phyloP scores from a whole-genome alignment of 176 grass and related monocot genomes.

The Aegilops longissima region DNA sequence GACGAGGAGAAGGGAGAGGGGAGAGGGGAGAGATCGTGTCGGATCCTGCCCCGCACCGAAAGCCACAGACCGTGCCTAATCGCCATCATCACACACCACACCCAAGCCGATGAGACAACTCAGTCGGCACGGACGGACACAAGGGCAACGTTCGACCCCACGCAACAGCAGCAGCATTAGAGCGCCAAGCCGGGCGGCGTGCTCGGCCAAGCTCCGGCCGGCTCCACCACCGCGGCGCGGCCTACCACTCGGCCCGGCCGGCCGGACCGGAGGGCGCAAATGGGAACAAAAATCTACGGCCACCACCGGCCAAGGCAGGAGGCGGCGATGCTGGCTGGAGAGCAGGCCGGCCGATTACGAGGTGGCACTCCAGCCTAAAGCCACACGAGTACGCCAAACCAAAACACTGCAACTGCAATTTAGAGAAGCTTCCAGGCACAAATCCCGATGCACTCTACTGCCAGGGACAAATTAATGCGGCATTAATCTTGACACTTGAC shows the following conservation, averaged over 20 bases:
- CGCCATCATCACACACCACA: not conserved
- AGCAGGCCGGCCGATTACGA: not conserved
- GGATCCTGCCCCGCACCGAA: constrained; percentile 44
- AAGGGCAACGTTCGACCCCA: not conserved
- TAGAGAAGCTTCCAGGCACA: not conserved
- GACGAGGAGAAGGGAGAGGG: not conserved
- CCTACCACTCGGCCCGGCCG: not conserved
- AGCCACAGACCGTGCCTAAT: constrained; percentile 19
- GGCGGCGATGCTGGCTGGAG: not conserved
- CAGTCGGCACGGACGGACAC: not conserved
- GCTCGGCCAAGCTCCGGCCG: not conserved
- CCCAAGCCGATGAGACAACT: constrained; percentile 29
- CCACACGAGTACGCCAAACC: not conserved
- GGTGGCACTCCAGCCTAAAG: not conserved
- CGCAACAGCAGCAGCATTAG: not conserved
- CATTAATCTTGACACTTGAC: not conserved
- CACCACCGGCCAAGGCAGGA: not conserved
- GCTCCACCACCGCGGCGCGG: constrained; percentile 28
- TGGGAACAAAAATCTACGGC: constrained; percentile 13
- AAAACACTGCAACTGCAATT: not conserved
- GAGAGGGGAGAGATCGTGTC: constrained; percentile 14
- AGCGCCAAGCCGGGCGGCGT: not conserved
- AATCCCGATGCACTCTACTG: not conserved
- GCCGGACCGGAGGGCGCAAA: constrained; percentile 18
- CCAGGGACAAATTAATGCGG: not conserved